Base-by-base conservation (phyloP, 2,329 filamentous ascomycete genomes). In the Akanthomyces lecanii region DNA sequence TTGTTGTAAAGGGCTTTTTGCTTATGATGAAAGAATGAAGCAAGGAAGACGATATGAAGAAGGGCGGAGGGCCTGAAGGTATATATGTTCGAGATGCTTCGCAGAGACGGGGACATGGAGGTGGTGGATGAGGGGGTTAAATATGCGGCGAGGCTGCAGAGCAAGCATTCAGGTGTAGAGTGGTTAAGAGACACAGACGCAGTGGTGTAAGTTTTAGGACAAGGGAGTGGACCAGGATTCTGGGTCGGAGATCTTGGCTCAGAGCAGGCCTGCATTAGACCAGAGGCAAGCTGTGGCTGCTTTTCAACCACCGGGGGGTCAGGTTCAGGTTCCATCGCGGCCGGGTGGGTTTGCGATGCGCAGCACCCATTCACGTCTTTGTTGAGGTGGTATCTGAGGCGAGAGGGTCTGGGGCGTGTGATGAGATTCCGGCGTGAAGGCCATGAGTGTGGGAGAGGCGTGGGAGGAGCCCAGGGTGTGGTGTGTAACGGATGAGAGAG, bases 221-320 rank as follows among this genome's bases (percentile, higher is more conserved):
- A 33, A 53, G 56, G 54, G 62, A 48, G 62, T 60, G 62, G 61
- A 60, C 63, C 63, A 45, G 63, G 63, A 62, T 56, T 51, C 51
- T 59, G 63, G 63, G 63, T 51, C 57, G 53, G 63, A 61, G 59
- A 64, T 64, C 63, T 64, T 64, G 63, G 63, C 63, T 62, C 52
- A 60, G 56, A 61, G 56, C 8, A 55, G 42, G 63, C 63, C 52
- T 64, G 63, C 63, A 62, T 64, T 56, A 64, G 63, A 61, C 14
- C 36, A 58, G 51, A 53, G 59, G 36, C 57, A 45, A 47, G 61
- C 47, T 23, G 47, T 62, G 44, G 52, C 44, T 57, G 36, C 30
- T 51, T 38, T 47, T 48, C 52, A n/a, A n/a, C 45, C 28, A 50
- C 52, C 21, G 61, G 53, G 45, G 59, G 45, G 59, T 30, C 50